Base-by-base conservation (phyloP, 2,329 filamentous ascomycete species). In the Fusarium camptoceras region DNA sequence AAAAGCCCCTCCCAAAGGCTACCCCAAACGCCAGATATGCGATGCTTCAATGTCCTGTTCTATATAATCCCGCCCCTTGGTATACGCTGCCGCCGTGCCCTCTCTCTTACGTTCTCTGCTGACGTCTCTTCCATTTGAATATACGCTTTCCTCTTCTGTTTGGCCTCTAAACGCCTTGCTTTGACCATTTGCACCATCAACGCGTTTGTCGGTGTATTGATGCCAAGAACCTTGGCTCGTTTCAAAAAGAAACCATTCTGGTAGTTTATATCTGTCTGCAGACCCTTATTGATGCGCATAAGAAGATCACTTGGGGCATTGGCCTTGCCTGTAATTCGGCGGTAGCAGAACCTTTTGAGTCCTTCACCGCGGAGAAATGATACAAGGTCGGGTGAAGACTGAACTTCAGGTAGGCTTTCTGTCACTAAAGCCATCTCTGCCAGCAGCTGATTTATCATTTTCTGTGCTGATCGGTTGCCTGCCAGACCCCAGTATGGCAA, bases 171-270 rank as follows among this genome's bases (percentile, higher is more conserved):
- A 9, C 86, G 81, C 82, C 92, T 95, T 25, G 89, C 92, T 76
- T 92, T 89, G 50, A 98, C 89, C 81, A 94, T 81, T 55, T 90
- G 84, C 78, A 91, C 83, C 43, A 97, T 83, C 83, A 92, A 86
- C 73, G 90, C 89, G 76, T 97, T 96, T 66, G 91, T 83, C 14
- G 89, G 87, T 74, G 90, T 90, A 53, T 87, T 83, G n/a, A 97
- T 83, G 3, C 93, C 92, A 64, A 94, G 75, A 76, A 92, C 87
- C 73, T 88, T 85, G 1, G 92, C 96, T 42, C 91, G 87, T 53
- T 83, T 85, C 31, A 97, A 85, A 64, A 99, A 91, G 81, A 95
- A 99, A 1, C 94, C 95, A 77, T 97, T 98, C 72, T 95, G 87
- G 75, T 91, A 97, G 47, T 94, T 88, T 42, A 98, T 87, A 74